Base-by-base conservation (phyloP, 2,329 filamentous ascomycete species). In the Calonectria ilicicola region DNA sequence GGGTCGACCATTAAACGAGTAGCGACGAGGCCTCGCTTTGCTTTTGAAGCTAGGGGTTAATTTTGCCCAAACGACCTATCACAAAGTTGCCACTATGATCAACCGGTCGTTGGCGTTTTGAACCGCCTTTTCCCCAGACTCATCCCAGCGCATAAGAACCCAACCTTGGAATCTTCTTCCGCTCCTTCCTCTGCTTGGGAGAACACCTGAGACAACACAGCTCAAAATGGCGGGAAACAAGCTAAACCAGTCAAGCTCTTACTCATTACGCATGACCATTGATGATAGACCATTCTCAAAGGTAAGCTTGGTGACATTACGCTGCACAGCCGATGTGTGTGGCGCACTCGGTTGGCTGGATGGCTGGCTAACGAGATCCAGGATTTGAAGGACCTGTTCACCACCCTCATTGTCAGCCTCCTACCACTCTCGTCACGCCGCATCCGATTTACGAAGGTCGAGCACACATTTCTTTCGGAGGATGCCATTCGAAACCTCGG, bases 401-500 rank as follows among this genome's bases (percentile, higher is more conserved):
- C 96, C 27, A 98, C 96, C 2, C 88, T 98, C 75, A 95, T 98
- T 86, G 96, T 98, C 85, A 98, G 95, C 85, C 88, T 98, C 73
- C 81, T 91, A 69, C 97, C 97, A 69, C 89, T 98, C 75, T 93
- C 93, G 63, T 90, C 95, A 19, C 96, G 98, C 82, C 94, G 96
- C 62, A 94, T 98, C 69, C 93, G 96, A 67, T 94, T 98, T 84
- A 94, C 93, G 78, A 93, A 95, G 84, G 91, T 98, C 74, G 95
- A 98, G 75, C 95, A 97, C 87, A 97, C 96, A 1, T 98, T 98
- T 83, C 91, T 97, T 29, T 97, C 95, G 2, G 96, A 98, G 86
- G 96, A 98, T 89, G 97, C 96, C 64, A 97, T 98, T 86, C 98
- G 97, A 85, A 98, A 98, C 82, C 89, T 98, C 38, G 96, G 96